These are phyloP conservation scores for Asterionellopsis glacialis DNA, from an alignment of 108 stramenopile genomes.

Conservation along the genomic window DNA sequence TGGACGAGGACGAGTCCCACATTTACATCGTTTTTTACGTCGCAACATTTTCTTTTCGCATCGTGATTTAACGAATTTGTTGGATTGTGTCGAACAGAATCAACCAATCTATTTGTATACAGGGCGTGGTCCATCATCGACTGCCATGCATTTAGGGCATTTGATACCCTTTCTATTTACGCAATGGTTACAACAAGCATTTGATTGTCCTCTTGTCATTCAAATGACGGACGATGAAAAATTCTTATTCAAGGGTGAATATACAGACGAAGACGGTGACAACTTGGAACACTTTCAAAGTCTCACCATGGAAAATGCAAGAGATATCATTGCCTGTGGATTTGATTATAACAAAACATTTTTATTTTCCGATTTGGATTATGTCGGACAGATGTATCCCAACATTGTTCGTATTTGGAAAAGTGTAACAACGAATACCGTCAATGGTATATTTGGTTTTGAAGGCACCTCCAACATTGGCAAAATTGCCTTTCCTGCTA, in stretches of 20 bases:
- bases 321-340: conserved; percentile 98
- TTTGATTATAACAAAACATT: conserved; percentile 91
- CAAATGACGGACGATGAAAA: conserved; percentile 99
- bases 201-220: conserved; percentile 94
- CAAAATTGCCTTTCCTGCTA: conserved; percentile 90
- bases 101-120: conserved; percentile 96
- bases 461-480: conserved; percentile 89
- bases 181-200: conserved; percentile 94
- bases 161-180: conserved; percentile 98
- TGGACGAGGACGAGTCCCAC: conserved; percentile 74
- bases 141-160: conserved; percentile 97
- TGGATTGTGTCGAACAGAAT: conserved; percentile 68
- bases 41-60: conserved; percentile 98
- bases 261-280: conserved; percentile 72
- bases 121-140: conserved; percentile 94
- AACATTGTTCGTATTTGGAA: conserved; percentile 97
- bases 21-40: conserved; percentile 91
- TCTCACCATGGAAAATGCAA: conserved; percentile 95
- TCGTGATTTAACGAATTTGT: conserved; percentile 84
- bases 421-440: conserved; percentile 90
- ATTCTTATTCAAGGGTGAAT: conserved; percentile 96
- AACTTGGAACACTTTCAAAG: conserved; percentile 85
- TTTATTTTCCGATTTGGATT: conserved; percentile 92
- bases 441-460: conserved; percentile 97
- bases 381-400: conserved; percentile 96